Percentiles rank a stretch among this genome's conserved stretches.
Evolutionary conservation across 2,329 filamentous ascomycete species (phyloP).

Genomic region (Metarhizium guizhouense): DNA sequence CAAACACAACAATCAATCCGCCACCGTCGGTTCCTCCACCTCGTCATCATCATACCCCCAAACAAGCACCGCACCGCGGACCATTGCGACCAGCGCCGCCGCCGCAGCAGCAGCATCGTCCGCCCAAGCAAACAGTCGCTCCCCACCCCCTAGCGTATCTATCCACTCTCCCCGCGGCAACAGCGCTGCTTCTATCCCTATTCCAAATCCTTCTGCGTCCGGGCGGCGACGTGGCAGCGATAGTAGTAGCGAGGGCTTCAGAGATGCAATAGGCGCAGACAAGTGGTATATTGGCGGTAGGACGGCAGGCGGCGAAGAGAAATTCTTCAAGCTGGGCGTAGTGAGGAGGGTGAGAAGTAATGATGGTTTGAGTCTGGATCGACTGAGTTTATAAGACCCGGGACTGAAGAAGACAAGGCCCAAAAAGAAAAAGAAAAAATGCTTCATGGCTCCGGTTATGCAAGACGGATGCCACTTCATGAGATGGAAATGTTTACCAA

Average conservation of each 20-base stretch:
- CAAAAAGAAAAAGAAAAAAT: not conserved
- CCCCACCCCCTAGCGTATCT: constrained; percentile 18
- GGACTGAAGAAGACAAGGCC: not conserved
- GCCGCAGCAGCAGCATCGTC: constrained; percentile 11
- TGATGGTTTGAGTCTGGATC: constrained; percentile 65
- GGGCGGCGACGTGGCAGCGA: constrained; percentile 58
- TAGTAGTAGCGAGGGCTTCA: constrained; percentile 66
- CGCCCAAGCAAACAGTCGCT: constrained; percentile 15
- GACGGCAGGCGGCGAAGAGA: constrained; percentile 68
- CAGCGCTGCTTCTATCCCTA: constrained; percentile 17
- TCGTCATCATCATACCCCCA: constrained; percentile 15
- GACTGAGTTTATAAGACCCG: constrained; percentile 56
- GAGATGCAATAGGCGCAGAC: constrained; percentile 61
- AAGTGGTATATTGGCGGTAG: constrained; percentile 77
- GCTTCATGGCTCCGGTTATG: not conserved
- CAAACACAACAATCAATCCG: constrained; percentile 23
- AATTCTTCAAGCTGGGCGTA: constrained; percentile 73
- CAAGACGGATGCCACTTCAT: not conserved
- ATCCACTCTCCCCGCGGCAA: constrained; percentile 19
- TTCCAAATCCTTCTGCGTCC: constrained; percentile 30
- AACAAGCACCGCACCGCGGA: constrained; percentile 11
- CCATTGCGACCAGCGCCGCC: constrained; percentile 13
- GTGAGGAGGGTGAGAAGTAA: constrained; percentile 64
- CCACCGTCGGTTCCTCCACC: constrained; percentile 18
- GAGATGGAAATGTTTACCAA: not conserved